Evolutionary conservation across 768 basidiomycete genomes (phyloP).

Genomic region (Rhodotorula graminis): DNA sequence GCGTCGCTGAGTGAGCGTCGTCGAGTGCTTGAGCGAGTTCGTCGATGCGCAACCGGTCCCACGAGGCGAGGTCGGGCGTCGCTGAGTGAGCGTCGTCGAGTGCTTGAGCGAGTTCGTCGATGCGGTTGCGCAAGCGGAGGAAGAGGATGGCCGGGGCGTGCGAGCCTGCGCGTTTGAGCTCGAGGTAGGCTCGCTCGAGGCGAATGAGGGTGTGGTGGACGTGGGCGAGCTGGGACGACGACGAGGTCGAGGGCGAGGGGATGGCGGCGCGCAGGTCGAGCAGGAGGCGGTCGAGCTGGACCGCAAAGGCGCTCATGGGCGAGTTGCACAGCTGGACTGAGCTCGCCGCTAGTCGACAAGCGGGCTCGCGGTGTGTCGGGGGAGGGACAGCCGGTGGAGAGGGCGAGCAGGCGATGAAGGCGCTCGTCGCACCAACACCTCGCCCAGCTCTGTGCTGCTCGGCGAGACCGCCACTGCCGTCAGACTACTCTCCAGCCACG

Average conservation of each 20-base stretch:
- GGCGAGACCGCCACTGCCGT: too few species aligned
- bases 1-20: neutral
- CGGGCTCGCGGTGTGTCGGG: too few species aligned
- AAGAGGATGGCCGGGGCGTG: neutral
- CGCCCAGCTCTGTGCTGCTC: neutral
- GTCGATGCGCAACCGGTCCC: too few species aligned
- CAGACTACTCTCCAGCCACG: too few species aligned
- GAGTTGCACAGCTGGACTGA: too few species aligned
- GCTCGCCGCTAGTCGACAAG: too few species aligned
- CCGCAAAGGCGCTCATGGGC: neutral
- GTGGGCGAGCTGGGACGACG: neutral
- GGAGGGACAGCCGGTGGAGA: too few species aligned
- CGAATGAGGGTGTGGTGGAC: slow-evolving; percentile 1
- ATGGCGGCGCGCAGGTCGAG: neutral
- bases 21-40: neutral
- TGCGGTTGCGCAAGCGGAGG: neutral
- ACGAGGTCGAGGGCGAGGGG: neutral
- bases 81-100: neutral
- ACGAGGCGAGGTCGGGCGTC: too few species aligned
- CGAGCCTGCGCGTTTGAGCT: too few species aligned
- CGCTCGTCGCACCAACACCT: neutral
- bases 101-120: neutral
- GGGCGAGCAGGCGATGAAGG: too few species aligned
- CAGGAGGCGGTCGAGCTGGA: neutral
- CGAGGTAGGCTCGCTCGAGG: neutral